Conservation (phyloP, 768 basidiomycete genomes). For the Hortiboletus campestris region DNA sequence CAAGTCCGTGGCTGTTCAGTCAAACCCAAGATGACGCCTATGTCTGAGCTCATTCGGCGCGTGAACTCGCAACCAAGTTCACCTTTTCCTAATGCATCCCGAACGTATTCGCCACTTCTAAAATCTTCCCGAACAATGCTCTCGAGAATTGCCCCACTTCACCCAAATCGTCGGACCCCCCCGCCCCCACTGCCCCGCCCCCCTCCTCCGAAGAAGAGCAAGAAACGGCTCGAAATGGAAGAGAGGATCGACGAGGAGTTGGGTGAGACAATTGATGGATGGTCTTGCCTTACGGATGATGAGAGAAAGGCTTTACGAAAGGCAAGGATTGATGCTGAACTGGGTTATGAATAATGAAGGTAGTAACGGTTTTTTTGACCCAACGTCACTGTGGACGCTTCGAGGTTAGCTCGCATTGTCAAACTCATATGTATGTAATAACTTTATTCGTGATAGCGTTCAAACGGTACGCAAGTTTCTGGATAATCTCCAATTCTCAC, state of each 20-base stretch:
- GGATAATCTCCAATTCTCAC: neutral
- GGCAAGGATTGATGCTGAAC: constrained; percentile 61
- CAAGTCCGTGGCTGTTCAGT: constrained; percentile 39
- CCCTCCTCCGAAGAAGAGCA: constrained; percentile 73
- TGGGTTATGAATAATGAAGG: constrained; percentile 48
- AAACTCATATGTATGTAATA: constrained; percentile 2
- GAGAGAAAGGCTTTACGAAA: constrained; percentile 53
- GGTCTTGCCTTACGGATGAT: constrained; percentile 41
- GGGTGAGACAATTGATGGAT: constrained; percentile 68
- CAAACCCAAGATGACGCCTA: constrained; percentile 56
- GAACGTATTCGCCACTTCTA: constrained; percentile 59
- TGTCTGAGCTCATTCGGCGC: constrained; percentile 74
- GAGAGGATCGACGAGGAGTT: constrained; percentile 82
- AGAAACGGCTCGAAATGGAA: constrained; percentile 73
- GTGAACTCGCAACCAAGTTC: constrained; percentile 67
- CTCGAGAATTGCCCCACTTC: constrained; percentile 71
- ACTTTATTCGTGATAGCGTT: neutral
- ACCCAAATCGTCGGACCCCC: constrained; percentile 69
- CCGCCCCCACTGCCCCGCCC: constrained; percentile 71
- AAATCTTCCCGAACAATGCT: constrained; percentile 64
- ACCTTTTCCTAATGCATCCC: constrained; percentile 34
- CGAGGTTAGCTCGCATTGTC: neutral
- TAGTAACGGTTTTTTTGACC: neutral
- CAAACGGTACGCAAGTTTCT: neutral
- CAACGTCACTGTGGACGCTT: neutral